A percentile compares a stretch with the other conserved stretches of the same genome.
Conservation (phyloP, 169 alveolate genomes). For the Sarcocystis neurona region DNA sequence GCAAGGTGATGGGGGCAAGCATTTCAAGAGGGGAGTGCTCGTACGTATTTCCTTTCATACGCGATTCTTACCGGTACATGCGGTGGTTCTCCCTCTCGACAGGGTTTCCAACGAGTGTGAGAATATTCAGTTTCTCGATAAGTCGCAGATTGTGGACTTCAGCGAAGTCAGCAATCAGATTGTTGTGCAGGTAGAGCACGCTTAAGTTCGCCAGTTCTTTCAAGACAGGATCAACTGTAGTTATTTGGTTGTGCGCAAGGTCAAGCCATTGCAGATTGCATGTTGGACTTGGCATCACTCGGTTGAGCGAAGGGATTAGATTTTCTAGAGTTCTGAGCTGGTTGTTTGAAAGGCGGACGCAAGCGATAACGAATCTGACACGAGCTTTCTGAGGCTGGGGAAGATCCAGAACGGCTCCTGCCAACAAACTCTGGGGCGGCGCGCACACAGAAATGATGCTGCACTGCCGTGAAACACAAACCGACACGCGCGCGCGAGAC, state of each 20-base stretch:
- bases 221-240: background rate
- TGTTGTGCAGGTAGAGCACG: conserved; percentile 40
- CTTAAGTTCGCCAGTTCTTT: background rate
- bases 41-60: too few relatives aligned
- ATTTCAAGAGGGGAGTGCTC: too few relatives aligned
- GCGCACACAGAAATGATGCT: conserved; percentile 31
- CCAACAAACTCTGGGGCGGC: background rate
- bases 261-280: conserved; percentile 31
- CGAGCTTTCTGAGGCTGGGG: background rate
- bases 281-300: background rate
- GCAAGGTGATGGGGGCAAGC: too few relatives aligned
- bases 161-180: background rate
- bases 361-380: background rate
- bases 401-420: background rate
- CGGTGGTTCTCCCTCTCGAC: background rate
- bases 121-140: background rate
- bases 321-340: background rate
- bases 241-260: conserved; percentile 20
- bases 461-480: conserved; percentile 29
- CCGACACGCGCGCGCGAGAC: background rate
- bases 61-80: conserved; percentile 22
- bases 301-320: background rate
- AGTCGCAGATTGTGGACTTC: background rate
- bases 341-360: conserved; percentile 50
- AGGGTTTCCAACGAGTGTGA: conserved; percentile 44